A percentile compares a stretch with the other conserved stretches of the same genome.
Evolutionary conservation across 148 eudicot genomes (phyloP).

Genomic region (Suaeda aralocaspica): DNA sequence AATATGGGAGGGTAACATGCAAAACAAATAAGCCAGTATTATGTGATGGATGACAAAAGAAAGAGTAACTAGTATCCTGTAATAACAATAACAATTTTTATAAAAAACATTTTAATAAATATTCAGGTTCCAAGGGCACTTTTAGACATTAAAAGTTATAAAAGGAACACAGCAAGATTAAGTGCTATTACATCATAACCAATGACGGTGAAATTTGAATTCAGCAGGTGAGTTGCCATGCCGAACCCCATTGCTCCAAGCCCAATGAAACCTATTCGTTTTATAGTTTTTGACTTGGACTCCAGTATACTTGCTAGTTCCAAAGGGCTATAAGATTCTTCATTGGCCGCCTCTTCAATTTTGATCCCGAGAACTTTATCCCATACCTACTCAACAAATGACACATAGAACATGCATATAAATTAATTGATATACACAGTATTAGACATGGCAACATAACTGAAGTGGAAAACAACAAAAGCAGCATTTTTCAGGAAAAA

Average conservation of each 20-base stretch:
- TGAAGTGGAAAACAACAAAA: neutral
- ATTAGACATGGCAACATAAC: neutral
- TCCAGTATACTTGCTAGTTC: conserved; percentile 49
- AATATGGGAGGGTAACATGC: too few species aligned
- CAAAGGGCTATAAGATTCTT: conserved; percentile 72
- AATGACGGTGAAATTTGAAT: conserved; percentile 63
- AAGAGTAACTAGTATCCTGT: too few species aligned
- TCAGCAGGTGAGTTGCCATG: conserved; percentile 95
- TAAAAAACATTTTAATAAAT: neutral
- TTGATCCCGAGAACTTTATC: conserved; percentile 67
- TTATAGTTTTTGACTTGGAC: conserved; percentile 41
- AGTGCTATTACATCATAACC: conserved; percentile 71
- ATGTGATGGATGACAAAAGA: too few species aligned
- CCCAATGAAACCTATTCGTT: conserved; percentile 82
- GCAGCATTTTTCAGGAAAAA: neutral
- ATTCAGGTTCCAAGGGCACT: neutral
- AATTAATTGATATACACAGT: neutral
- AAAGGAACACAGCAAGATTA: conserved; percentile 11
- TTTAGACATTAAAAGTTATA: neutral
- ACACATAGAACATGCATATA: conserved; percentile 15
- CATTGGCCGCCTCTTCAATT: conserved; percentile 63
- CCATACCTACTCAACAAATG: conserved; percentile 54
- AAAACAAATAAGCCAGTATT: too few species aligned
- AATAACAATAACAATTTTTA: neutral
- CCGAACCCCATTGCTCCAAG: conserved; percentile 99